Percentiles rank a stretch among this genome's conserved stretches.
Conservation (phyloP, 2,329 filamentous ascomycete genomes). For the Nemania bipapillata region DNA sequence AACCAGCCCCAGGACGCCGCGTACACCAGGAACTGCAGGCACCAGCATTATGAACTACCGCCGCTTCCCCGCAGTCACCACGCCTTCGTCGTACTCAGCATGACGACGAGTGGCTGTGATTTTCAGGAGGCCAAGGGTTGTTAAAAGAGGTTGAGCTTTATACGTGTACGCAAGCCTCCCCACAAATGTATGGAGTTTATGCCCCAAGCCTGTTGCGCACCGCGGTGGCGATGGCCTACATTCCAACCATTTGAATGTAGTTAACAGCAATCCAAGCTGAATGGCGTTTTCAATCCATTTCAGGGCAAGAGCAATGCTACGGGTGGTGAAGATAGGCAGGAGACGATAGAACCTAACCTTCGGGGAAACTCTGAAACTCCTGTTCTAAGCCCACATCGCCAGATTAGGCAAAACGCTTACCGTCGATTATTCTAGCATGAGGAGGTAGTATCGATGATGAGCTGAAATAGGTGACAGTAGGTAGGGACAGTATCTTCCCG, state of each 20-base stretch:
- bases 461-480: not conserved
- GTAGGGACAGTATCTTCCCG: not conserved
- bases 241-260: conserved; percentile 39
- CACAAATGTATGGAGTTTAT: conserved; percentile 39
- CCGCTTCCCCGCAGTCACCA: conserved; percentile 23
- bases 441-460: not conserved
- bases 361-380: conserved; percentile 45
- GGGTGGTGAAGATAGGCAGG: conserved; percentile 33
- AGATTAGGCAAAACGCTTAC: conserved; percentile 40
- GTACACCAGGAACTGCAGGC: conserved; percentile 30
- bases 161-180: conserved; percentile 35
- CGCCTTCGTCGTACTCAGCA: conserved; percentile 10
- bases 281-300: conserved; percentile 21
- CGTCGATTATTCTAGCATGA: conserved; percentile 38
- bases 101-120: conserved; percentile 34
- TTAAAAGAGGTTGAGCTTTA: conserved; percentile 26
- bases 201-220: conserved; percentile 22
- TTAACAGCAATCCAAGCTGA: conserved; percentile 13
- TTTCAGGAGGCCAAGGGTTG: conserved; percentile 43
- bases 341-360: conserved; percentile 26
- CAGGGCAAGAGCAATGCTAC: conserved; percentile 22
- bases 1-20: conserved; percentile 33
- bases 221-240: conserved; percentile 38
- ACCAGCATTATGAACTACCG: conserved; percentile 23
- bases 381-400: conserved; percentile 35